Conservation (phyloP, 2,329 filamentous ascomycete genomes). For the Camptophora hylomeconis region DNA sequence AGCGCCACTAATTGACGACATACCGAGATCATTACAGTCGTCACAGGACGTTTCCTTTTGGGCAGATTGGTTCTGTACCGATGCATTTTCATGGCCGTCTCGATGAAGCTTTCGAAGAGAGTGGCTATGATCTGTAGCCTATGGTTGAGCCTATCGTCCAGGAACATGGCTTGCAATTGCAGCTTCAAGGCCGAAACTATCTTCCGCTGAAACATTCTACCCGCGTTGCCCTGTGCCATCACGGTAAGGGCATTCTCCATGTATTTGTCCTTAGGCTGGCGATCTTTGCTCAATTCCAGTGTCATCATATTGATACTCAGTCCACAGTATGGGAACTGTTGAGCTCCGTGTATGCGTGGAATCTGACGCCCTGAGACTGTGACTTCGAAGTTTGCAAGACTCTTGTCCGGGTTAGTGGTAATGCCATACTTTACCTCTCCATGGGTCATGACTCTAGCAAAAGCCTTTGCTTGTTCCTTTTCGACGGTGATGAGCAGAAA, state of each 20-base stretch:
- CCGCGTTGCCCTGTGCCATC: slow-evolving; percentile 58
- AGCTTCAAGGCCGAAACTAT: slow-evolving; percentile 64
- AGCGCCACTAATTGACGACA: slow-evolving; percentile 54
- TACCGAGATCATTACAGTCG: slow-evolving; percentile 49
- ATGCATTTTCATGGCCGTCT: slow-evolving; percentile 64
- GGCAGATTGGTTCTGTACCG: slow-evolving; percentile 49
- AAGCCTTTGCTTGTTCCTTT: slow-evolving; percentile 50
- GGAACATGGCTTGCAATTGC: slow-evolving; percentile 72
- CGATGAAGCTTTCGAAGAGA: slow-evolving; percentile 58
- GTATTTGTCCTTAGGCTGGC: slow-evolving; percentile 41
- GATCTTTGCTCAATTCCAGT: slow-evolving; percentile 61
- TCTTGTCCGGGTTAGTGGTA: slow-evolving; percentile 62
- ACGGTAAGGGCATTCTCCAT: slow-evolving; percentile 66
- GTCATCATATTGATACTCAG: slow-evolving; percentile 60
- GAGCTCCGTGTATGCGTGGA: slow-evolving; percentile 32
- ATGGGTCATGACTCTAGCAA: slow-evolving; percentile 66
- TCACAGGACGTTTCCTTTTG: slow-evolving; percentile 40
- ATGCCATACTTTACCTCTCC: slow-evolving; percentile 74
- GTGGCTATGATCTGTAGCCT: slow-evolving; percentile 57
- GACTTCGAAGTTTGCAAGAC: slow-evolving; percentile 69
- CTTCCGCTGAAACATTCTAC: slow-evolving; percentile 69
- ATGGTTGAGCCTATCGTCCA: slow-evolving; percentile 68
- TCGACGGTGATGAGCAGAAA: slow-evolving; percentile 78
- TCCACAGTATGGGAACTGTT: slow-evolving; percentile 80
- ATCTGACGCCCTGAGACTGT: slow-evolving; percentile 41